Evolutionary conservation across 2,329 filamentous ascomycete genomes (phyloP).

Genomic region (Fusarium multiceps): DNA sequence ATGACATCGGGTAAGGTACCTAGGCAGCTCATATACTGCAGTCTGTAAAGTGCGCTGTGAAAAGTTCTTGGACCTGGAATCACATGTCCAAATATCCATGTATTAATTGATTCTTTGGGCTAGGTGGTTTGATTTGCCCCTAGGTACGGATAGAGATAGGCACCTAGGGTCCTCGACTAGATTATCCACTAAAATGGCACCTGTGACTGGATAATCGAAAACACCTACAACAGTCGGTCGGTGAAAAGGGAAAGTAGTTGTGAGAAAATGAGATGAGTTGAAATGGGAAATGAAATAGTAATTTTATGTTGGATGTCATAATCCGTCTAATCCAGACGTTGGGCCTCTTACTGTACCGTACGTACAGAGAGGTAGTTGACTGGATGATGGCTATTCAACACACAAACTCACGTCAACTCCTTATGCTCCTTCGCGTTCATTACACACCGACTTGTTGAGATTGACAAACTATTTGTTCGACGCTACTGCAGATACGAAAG

Average conservation of each 20-base stretch:
- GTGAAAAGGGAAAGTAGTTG: constrained; percentile 5
- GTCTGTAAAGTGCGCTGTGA: background rate
- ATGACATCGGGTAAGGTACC: background rate
- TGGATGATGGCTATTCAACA: background rate
- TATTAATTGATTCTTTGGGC: background rate
- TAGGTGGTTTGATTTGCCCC: background rate
- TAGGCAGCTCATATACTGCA: background rate
- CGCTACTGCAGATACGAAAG: constrained; percentile 6
- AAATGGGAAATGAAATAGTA: constrained; percentile 10
- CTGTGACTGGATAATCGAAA: constrained; percentile 17
- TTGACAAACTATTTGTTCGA: background rate
- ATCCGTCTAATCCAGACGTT: constrained; percentile 21
- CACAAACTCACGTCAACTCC: background rate
- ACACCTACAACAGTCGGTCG: constrained; percentile 4
- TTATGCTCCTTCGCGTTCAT: background rate
- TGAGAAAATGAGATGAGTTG: constrained; percentile 2
- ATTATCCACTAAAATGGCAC: constrained; percentile 21
- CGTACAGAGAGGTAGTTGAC: background rate
- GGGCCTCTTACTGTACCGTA: background rate
- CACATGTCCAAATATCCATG: constrained; percentile 24
- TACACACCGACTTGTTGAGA: constrained; percentile 34
- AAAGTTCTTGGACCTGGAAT: constrained; percentile 6
- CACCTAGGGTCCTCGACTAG: background rate
- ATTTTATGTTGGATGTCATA: constrained; percentile 28
- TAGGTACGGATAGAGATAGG: background rate